Percentiles rank a stretch among this genome's conserved stretches.
phyloP scores from a whole-genome alignment of 2,329 filamentous ascomycete genomes.

The Fusarium sp. region DNA sequence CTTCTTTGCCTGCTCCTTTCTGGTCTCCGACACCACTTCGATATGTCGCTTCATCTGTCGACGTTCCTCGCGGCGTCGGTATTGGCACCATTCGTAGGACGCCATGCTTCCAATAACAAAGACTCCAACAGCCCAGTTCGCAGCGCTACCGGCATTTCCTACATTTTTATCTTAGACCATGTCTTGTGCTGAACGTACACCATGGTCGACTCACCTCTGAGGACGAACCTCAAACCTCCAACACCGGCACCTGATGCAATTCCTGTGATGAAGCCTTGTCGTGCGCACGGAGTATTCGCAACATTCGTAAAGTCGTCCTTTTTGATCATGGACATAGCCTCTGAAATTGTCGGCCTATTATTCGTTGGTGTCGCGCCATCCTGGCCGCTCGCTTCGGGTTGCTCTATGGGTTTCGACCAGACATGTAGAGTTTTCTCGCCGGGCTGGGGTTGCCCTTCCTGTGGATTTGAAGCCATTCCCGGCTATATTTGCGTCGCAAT shows the following conservation, averaged over 20 bases:
- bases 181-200: not conserved
- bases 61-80: slow-evolving; percentile 78
- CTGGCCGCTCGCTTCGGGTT: slow-evolving; percentile 38
- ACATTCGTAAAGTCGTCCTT: slow-evolving; percentile 77
- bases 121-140: slow-evolving; percentile 87
- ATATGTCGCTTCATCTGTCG: slow-evolving; percentile 87
- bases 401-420: slow-evolving; percentile 54
- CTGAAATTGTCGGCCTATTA: slow-evolving; percentile 59
- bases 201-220: slow-evolving; percentile 72
- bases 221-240: slow-evolving; percentile 79
- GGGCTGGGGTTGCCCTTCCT: slow-evolving; percentile 44
- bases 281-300: slow-evolving; percentile 84
- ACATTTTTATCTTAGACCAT: slow-evolving; percentile 23
- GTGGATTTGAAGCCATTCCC: slow-evolving; percentile 52
- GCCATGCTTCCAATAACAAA: slow-evolving; percentile 78
- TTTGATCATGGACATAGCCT: slow-evolving; percentile 76
- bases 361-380: slow-evolving; percentile 40
- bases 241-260: slow-evolving; percentile 83
- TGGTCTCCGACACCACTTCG: slow-evolving; percentile 71
- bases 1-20: slow-evolving; percentile 59
- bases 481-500: slow-evolving; percentile 50
- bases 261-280: slow-evolving; percentile 84
- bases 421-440: slow-evolving; percentile 53
- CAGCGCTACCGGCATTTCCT: slow-evolving; percentile 63
- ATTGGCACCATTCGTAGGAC: slow-evolving; percentile 88